These are phyloP conservation scores for Wallacemonas collosoma DNA, from an alignment of 208 protist genomes.

Conservation along the genomic window DNA sequence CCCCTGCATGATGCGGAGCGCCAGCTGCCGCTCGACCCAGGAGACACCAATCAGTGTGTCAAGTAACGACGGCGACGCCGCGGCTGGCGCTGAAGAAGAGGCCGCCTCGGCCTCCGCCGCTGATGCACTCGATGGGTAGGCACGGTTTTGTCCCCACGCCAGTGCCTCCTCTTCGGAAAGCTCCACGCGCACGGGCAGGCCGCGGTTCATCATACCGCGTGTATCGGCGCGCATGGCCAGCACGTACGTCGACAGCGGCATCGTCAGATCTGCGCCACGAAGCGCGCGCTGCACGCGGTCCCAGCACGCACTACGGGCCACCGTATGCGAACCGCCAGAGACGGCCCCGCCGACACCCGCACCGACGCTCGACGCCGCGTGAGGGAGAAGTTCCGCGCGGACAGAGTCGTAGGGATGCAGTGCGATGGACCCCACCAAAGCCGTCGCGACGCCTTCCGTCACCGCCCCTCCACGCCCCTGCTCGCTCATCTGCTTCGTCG, in stretches of 20 bases:
- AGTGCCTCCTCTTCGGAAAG: slow-evolving; percentile 33
- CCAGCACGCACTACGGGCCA: slow-evolving; percentile 42
- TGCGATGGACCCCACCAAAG: background rate
- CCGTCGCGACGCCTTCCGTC: background rate
- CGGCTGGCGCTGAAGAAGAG: too few relatives aligned
- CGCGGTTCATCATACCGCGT: slow-evolving; percentile 30
- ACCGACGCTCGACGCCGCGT: background rate
- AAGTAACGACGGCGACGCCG: slow-evolving; percentile 26
- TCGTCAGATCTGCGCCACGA: slow-evolving; percentile 34
- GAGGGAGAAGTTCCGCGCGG: slow-evolving; percentile 49
- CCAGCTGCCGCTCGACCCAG: slow-evolving; percentile 84
- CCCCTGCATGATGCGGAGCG: slow-evolving; percentile 82
- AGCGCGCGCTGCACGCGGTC: slow-evolving; percentile 68
- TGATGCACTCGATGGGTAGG: too few relatives aligned
- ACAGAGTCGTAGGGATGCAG: slow-evolving; percentile 64
- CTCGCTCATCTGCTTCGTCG: slow-evolving; percentile 19
- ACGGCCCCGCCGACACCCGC: background rate
- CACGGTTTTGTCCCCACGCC: slow-evolving; percentile 21
- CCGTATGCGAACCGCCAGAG: background rate
- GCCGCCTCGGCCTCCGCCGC: too few relatives aligned
- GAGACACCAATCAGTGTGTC: slow-evolving; percentile 59
- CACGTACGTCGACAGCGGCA: slow-evolving; percentile 12
- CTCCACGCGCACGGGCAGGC: slow-evolving; percentile 27
- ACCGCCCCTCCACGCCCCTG: background rate
- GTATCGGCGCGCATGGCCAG: slow-evolving; percentile 17